These are phyloP conservation scores for Drechslerella stenobrocha DNA, from an alignment of 2,329 filamentous ascomycete species.

Conservation along the genomic window DNA sequence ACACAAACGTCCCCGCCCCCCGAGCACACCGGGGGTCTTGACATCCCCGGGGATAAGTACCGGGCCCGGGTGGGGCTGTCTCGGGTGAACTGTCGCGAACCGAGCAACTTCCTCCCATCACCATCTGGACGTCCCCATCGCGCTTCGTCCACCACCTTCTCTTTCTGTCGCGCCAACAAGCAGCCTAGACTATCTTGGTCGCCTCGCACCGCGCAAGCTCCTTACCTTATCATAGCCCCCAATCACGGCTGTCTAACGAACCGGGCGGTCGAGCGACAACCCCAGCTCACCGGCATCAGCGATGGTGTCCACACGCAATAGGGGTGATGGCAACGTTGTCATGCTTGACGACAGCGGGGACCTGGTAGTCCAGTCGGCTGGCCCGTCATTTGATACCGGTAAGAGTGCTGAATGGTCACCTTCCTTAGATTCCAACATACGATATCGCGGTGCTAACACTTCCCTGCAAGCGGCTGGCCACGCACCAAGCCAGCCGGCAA, in stretches of 20 bases:
- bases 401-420: not conserved
- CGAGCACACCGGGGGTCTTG: not conserved
- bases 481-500: not conserved
- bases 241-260: not conserved
- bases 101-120: too few relatives aligned
- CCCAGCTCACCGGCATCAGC: not conserved
- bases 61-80: not conserved
- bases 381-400: not conserved
- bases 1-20: slow-evolving; percentile 16
- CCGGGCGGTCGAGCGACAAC: not conserved
- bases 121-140: too few relatives aligned
- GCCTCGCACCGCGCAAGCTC: too few relatives aligned
- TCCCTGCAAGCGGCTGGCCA: not conserved
- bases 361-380: not conserved
- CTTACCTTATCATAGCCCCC: not conserved
- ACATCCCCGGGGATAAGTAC: too few relatives aligned
- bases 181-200: not conserved
- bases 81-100: not conserved
- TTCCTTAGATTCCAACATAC: not conserved
- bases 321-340: not conserved
- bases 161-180: not conserved
- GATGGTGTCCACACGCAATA: slow-evolving; percentile 30
- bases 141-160: not conserved
- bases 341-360: slow-evolving; percentile 19
- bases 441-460: too few relatives aligned